Percentiles rank a stretch among this genome's conserved stretches.
These are phyloP conservation scores for Xerocomus nothofagi DNA, from an alignment of 1,284 basidiomycete genomes.

Conservation along the genomic window DNA sequence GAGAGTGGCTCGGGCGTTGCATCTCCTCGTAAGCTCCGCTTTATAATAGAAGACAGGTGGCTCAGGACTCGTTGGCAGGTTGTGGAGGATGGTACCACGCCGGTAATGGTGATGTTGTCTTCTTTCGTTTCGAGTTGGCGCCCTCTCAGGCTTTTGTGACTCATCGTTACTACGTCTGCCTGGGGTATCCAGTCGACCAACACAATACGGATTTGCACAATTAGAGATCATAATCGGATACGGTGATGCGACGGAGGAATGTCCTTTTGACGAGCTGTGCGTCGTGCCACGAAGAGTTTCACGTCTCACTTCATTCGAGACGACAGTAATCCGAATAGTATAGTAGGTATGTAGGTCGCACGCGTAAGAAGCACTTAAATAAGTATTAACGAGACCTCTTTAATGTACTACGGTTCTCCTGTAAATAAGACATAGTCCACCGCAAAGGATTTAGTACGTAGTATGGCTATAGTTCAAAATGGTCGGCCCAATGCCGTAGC, in stretches of 20 bases:
- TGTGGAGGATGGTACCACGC: no score
- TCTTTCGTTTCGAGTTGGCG: conserved; percentile 4
- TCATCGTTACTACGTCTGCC: not conserved
- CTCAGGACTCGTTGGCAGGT: not conserved
- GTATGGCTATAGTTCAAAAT: conserved; percentile 46
- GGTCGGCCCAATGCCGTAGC: conserved; percentile 68
- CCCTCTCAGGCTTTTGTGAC: not conserved
- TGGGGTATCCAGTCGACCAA: conserved; percentile 16
- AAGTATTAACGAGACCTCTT: no score
- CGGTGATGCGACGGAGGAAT: not conserved
- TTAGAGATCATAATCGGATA: not conserved
- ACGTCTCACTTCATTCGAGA: no score
- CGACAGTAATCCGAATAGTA: no score
- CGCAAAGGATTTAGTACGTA: not conserved
- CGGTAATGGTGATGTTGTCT: not conserved
- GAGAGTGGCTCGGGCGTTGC: not conserved
- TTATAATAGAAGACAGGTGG: conserved; percentile 17
- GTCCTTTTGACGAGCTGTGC: no score
- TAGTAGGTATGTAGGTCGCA: no score
- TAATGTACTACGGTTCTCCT: not conserved
- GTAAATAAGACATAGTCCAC: not conserved
- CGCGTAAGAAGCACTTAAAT: no score
- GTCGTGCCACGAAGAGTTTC: no score
- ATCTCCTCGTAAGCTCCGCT: not conserved
- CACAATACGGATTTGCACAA: conserved; percentile 9